Base-by-base conservation (phyloP, 1,139 yeast species). In the Pichia sp. region DNA sequence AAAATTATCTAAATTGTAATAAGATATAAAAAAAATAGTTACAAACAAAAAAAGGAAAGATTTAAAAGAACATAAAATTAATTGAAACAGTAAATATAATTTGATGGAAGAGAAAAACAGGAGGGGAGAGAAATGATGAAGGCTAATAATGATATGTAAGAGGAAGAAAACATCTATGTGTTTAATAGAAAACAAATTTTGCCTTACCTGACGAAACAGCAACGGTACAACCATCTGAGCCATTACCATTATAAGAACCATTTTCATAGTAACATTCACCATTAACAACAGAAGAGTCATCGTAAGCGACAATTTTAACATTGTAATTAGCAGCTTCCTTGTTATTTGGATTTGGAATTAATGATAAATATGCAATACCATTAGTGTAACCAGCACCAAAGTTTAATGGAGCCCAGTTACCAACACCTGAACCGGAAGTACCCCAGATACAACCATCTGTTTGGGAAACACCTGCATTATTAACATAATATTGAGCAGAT, bases 391-490 rank as follows among this genome's bases (percentile, higher is more conserved):
- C 90, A 53, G 90, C 86, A 69, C 92, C 92, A 58, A 83, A 73
- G 62, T 78, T 81, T 59, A 84, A 75, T 62, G 90, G 90, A 49
- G 90, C 88, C 89, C 90, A 84, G 78, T 84, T 84, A 72, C 92
- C 92, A 54, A 80, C 70, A 59, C 79, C 81, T 42, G 82, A 71
- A 49, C 84, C 82, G 5, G 69, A 57, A 53, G 73, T 66, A 67
- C 90, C 87, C 92, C 92, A 84, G 58, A 80, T 64, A 74, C 92
- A 84, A 54, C 90, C 92, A 54, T 82, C 81, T 64, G 78, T 77
- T 63, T 74, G 73, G 40, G 81, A 74, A 54, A 82, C 82, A 73
- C 92, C 92, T 50, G 90, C 90, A 62, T 84, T 75, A 76, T 84
- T 84, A 48, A 84, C 90, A 67, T 84, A 84, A 72, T 79, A 84